Conservation (phyloP, 2,329 filamentous ascomycete genomes). For the Sporothrix globosa region DNA sequence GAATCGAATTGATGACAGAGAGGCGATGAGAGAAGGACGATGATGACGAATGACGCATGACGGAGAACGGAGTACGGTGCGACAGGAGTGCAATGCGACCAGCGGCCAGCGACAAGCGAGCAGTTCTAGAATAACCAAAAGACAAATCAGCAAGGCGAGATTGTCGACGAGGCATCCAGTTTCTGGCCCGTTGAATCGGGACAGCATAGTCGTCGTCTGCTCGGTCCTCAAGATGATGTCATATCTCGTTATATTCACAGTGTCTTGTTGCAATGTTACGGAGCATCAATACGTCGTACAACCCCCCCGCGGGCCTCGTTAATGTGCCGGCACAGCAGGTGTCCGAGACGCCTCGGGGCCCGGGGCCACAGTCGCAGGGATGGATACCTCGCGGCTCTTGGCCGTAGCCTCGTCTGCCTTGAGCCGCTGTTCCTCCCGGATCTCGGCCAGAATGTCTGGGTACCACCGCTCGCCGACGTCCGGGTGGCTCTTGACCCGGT, state of each 20-base stretch:
- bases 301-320: not conserved
- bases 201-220: too few species aligned
- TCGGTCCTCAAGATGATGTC: not conserved
- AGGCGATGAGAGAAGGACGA: not conserved
- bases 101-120: not conserved
- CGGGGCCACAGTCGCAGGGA: slow-evolving; percentile 36
- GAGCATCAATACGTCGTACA: not conserved
- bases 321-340: slow-evolving; percentile 48
- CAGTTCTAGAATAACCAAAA: not conserved
- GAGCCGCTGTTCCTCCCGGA: slow-evolving; percentile 60
- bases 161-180: not conserved
- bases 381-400: slow-evolving; percentile 26
- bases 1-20: slow-evolving; percentile 3
- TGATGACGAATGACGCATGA: not conserved
- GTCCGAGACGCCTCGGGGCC: slow-evolving; percentile 28
- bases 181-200: not conserved
- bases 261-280: not conserved
- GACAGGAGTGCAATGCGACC: too few species aligned
- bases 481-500: slow-evolving; percentile 82
- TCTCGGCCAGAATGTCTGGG: slow-evolving; percentile 62
- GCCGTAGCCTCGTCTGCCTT: slow-evolving; percentile 34
- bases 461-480: slow-evolving; percentile 86
- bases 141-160: not conserved
- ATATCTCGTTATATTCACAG: not conserved
- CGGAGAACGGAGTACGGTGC: not conserved